Base-by-base conservation (phyloP, 164 flowering plant species). In the Nelumbo lutea region DNA sequence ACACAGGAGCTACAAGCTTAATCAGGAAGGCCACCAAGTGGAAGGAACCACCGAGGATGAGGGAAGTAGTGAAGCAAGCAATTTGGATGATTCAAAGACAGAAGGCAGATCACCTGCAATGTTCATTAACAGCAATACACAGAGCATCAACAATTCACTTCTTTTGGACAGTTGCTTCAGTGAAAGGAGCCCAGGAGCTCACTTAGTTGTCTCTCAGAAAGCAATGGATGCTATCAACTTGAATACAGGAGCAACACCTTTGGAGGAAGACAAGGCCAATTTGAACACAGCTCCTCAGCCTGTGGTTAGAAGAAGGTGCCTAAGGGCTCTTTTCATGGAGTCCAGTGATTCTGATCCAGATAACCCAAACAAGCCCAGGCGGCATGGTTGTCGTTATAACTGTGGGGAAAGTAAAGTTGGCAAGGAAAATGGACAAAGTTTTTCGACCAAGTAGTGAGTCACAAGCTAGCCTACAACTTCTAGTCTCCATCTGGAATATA, bases 131-230 rank as follows among this genome's bases (percentile, higher is more conserved):
- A 86, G 80, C 76, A 95, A 90, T 55, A 44, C 73, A 10, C 99
- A 90, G 65, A 73, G 86, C 50, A 76, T 90, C 75, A 95, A 95
- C 65, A 92, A 92, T 64, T 87, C 97, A 5, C 68, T 92, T 6
- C 38, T 88, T 68, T 71, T 70, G 51, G 53, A 79, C 55, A 74
- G 88, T 74, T 80, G 88, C n/a, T 64, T 89, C 14, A 63, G 68
- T 0, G 91, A 82, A 67, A 77, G 78, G 59, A 81, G 78, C 65
- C 96, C 97, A 5, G 96, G 97, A 7, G 87, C 88, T 43, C 86
- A 84, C 2, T 8, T 85, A 67, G 62, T 10, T 39, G 42, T 75
- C 38, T 48, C 73, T 47, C 67, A 47, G 1, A 52, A 60, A 4
- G 57, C 45, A n/a, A 66, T 40, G 59, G 82, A 78, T 62, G 45